These are phyloP conservation scores for Hirschioporus abietinus DNA, from an alignment of 768 basidiomycete species.

Conservation along the genomic window DNA sequence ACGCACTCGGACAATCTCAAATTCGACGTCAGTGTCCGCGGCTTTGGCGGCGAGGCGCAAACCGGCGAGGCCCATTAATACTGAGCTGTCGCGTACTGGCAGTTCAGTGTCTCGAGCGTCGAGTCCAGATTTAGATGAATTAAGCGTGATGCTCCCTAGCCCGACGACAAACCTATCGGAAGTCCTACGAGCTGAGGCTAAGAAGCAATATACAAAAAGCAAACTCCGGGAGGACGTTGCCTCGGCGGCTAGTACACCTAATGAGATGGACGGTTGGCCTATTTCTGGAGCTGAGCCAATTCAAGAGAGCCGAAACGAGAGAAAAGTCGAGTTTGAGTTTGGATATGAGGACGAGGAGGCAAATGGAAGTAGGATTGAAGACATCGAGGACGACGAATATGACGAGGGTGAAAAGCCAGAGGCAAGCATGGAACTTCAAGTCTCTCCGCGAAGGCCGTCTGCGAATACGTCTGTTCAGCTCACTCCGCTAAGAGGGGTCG, in stretches of 20 bases:
- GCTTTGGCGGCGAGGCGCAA: not conserved
- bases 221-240: conserved; percentile 8
- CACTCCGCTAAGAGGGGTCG: not conserved
- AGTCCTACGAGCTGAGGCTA: conserved; percentile 23
- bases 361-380: conserved; percentile 19
- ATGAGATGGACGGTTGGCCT: not conserved
- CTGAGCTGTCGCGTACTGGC: not conserved
- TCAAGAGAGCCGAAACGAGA: conserved; percentile 30
- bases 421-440: conserved; percentile 33
- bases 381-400: conserved; percentile 11
- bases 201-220: conserved; percentile 26
- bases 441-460: conserved; percentile 47
- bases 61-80: not conserved
- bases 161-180: not conserved
- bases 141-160: not conserved
- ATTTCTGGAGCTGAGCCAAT: conserved; percentile 16
- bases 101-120: not conserved
- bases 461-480: conserved; percentile 20
- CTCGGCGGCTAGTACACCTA: not conserved
- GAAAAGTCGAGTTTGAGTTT: conserved; percentile 43
- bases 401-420: conserved; percentile 3
- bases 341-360: conserved; percentile 16
- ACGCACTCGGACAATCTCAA: not conserved
- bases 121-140: not conserved
- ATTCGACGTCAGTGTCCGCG: not conserved